Base-by-base conservation (phyloP, 306 rosid genomes). In the Prinsepia uniflora region DNA sequence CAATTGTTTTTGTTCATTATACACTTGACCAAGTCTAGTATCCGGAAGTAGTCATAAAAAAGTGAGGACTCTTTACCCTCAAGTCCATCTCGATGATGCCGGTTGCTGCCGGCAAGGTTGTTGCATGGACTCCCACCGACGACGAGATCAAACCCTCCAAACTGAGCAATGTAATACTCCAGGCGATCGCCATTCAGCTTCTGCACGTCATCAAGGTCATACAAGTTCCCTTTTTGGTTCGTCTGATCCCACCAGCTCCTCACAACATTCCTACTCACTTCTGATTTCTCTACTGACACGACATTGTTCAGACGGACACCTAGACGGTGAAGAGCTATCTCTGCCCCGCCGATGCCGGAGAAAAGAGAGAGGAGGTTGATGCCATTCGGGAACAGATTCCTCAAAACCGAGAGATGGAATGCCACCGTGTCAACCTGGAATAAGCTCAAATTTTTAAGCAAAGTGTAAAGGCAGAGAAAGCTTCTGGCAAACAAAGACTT, bases 161-260 rank as follows among this genome's bases (percentile, higher is more conserved):
- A 86, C 3, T 72, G 8, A 8, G 41, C 66, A 87, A 91, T 95
- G 20, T 76, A 67, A 68, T 79, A 50, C 82, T 86, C 89, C 77
- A 91, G 79, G 34, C 84, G 83, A 3, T 85, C 85, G 0, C 73
- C 83, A 52, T 89, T 60, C 48, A 95, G 77, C 76, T 63, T 78
- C 55, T 76, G 88, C 40, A 95, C 93, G 41, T 91, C 99, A 0
- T 67, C 89, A 13, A 91, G 61, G 74, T 95, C 92, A 52, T 74
- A 24, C 65, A 95, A 68, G 61, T 78, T 81, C 15, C 99, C 99
- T 53, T 67, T 89, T 80, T 95, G 99, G 74, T 82, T 95, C 0
- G 99, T 95, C 74, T 95, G 99, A 72, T 95, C 99, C 99, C 99
- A 95, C 99, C 99, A 95, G 57, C 96, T 78, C 75, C 96, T 81